These are phyloP conservation scores for Pythium sp. DNA, from an alignment of 352 stramenopile genomes.

Conservation along the genomic window DNA sequence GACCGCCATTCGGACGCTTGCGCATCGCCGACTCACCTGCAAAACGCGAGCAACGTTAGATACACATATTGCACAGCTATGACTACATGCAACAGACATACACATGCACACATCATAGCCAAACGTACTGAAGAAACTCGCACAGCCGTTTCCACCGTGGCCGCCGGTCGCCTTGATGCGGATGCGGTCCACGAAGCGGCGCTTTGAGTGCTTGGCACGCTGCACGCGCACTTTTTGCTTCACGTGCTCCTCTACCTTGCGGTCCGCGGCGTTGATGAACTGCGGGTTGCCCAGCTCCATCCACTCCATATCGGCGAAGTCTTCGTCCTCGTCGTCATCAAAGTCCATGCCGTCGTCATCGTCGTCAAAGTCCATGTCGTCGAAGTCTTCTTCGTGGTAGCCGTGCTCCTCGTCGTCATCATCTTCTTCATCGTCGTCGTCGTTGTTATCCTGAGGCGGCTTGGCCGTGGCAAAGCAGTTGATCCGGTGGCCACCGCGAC, in stretches of 20 bases:
- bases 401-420: conserved; percentile 31
- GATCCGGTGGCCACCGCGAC: conserved; percentile 21
- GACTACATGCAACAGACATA: background rate
- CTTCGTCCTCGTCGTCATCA: conserved; percentile 20
- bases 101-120: background rate
- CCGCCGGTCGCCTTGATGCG: conserved; percentile 86
- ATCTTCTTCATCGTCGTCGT: conserved; percentile 24
- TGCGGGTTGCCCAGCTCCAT: conserved; percentile 16
- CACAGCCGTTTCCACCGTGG: conserved; percentile 86
- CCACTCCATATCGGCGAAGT: conserved; percentile 15
- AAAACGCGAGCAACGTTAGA: background rate
- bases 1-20: conserved; percentile 80
- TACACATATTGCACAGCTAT: background rate
- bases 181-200: conserved; percentile 89
- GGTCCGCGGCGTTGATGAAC: conserved; percentile 24
- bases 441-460: conserved; percentile 2
- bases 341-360: conserved; percentile 24
- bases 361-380: conserved; percentile 39
- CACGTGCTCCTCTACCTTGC: conserved; percentile 73
- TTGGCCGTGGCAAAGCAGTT: conserved; percentile 15
- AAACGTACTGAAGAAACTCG: conserved; percentile 75
- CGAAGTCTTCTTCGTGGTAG: conserved; percentile 43
- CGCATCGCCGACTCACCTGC: conserved; percentile 57
- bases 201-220: conserved; percentile 84
- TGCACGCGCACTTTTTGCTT: conserved; percentile 86